Evolutionary conservation across 305 asterid species (phyloP).

Genomic region (Fraxinus albicans): DNA sequence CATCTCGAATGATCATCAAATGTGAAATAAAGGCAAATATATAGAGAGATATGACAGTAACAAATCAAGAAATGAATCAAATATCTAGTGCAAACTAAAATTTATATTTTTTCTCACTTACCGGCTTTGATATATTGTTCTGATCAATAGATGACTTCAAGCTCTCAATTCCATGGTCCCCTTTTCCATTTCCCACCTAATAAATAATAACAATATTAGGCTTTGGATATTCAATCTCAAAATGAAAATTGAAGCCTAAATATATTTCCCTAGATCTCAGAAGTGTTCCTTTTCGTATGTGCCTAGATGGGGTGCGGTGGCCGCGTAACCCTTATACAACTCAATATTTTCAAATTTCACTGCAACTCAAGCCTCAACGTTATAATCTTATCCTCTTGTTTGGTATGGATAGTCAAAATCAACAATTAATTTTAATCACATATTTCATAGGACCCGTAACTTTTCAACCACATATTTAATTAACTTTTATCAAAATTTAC

Average conservation of each 20-base stretch:
- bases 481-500: too few relatives aligned
- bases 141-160: conserved; percentile 25
- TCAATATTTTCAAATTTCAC: not conserved
- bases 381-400: not conserved
- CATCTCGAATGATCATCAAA: not conserved
- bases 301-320: not conserved
- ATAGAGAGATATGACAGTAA: not conserved
- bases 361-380: not conserved
- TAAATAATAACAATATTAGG: not conserved
- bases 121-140: conserved; percentile 25
- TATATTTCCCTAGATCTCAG: not conserved
- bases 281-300: not conserved
- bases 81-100: not conserved
- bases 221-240: not conserved
- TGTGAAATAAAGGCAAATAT: not conserved
- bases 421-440: too few relatives aligned
- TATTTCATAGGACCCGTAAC: too few relatives aligned
- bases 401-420: too few relatives aligned
- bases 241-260: not conserved
- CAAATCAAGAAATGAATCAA: not conserved
- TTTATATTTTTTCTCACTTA: conserved; percentile 25
- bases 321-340: not conserved
- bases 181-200: conserved; percentile 44
- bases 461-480: too few relatives aligned
- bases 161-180: conserved; percentile 26